Conservation (phyloP, 176 grass and related monocot genomes). For the maize (Zea mays) region Zm-B73-REFERENCE-NAM-5.0 NC_050104.1:160479001-160479500, state of each 20-base stretch:
- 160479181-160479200: not conserved
- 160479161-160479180: not conserved
- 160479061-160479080: conserved; percentile 1
- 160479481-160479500: conserved; percentile 31
- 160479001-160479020: conserved; percentile 64
- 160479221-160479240: not conserved
- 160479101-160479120: not conserved
- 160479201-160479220: not conserved
- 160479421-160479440: conserved; percentile 2
- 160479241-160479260: not conserved
- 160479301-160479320: conserved; percentile 14
- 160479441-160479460: conserved; percentile 17
- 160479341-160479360: conserved; percentile 22
- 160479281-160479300: conserved; percentile 6
- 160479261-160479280: conserved; percentile 26
- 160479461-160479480: conserved; percentile 13
- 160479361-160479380: not conserved
- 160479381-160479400: conserved; percentile 15
- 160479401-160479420: not conserved
- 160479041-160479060: conserved; percentile 32
- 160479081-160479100: not conserved
- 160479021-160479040: conserved; percentile 35
- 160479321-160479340: conserved; percentile 32
- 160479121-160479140: conserved; percentile 7
- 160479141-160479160: conserved; percentile 14